Percentiles rank a stretch among this genome's conserved stretches.
Conservation (phyloP, 139 green algal species). For the Microglena sp. region DNA sequence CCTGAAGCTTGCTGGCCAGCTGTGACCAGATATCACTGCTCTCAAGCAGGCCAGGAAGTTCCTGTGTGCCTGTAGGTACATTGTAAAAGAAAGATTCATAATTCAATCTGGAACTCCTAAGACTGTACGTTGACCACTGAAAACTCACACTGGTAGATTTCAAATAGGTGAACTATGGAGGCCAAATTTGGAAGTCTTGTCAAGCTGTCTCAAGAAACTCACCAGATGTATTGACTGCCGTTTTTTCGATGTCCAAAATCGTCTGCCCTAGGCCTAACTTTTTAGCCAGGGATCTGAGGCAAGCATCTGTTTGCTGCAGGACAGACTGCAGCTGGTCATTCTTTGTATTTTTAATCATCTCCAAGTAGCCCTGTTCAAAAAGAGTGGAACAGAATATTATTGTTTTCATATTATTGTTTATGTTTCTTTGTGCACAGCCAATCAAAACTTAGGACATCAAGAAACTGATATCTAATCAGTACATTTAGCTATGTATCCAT, state of each 20-base stretch:
- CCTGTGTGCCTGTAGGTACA: background rate
- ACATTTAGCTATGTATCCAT: background rate
- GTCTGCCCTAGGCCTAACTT: slow-evolving; percentile 6
- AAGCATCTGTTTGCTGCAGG: slow-evolving; percentile 48
- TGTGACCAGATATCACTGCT: slow-evolving; percentile 16
- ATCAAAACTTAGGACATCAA: slow-evolving; percentile 6
- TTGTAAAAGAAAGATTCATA: background rate
- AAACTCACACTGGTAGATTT: background rate
- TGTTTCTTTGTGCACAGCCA: background rate
- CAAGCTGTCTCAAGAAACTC: background rate
- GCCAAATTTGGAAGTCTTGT: background rate
- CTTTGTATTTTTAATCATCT: slow-evolving; percentile 45
- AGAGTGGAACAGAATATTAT: background rate
- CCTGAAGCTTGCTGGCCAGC: slow-evolving; percentile 26
- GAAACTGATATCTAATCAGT: background rate
- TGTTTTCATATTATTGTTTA: background rate
- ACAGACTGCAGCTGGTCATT: slow-evolving; percentile 44
- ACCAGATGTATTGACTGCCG: background rate
- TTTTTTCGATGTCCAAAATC: background rate
- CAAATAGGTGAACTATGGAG: background rate
- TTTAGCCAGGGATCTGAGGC: slow-evolving; percentile 34
- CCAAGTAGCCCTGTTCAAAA: slow-evolving; percentile 53
- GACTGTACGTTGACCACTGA: background rate
- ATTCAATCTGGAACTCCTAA: background rate
- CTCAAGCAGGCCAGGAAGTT: slow-evolving; percentile 6